Evolutionary conservation across 495 filamentous ascomycete species (phyloP), one percentile per base, ranked within the genome.

Genomic region (Neurospora africana): DNA sequence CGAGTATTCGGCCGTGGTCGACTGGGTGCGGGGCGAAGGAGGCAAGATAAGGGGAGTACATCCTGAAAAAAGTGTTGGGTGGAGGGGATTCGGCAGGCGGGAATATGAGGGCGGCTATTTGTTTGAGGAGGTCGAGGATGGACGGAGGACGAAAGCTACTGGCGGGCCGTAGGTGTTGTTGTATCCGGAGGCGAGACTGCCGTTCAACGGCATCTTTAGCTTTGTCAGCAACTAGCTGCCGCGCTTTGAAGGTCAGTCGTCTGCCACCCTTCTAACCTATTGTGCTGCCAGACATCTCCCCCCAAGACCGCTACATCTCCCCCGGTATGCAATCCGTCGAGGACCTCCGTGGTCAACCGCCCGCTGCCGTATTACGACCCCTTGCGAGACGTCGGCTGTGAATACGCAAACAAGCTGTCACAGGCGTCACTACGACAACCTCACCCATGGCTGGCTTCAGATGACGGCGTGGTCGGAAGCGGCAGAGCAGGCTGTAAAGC

Each of bases 141-240:
- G 77, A 80, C 47, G 53, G 76, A 27, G 77, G 76, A 0, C 74
- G 72, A 39, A 70, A 73, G 69, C 70, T 76, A 0, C 37, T 81
- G 10, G 72, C 71, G 0, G 80, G 75, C n/a, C n/a, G 0, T 77
- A 81, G 69, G 71, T 84, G 4, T 68, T 82, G 39, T 69, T 84
- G 15, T 83, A 83, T 41, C 81, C 81, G 0, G 78, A 81, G 68
- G 77, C 81, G 4, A 70, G 79, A 3, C 35, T 83, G 3, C 80
- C 81, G 0, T 83, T 83, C 72, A 80, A 83, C 67, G 82, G 79
- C 23, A 81, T 83, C 35, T 82, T 82, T 69, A 71, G 70, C 39
- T 83, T 82, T 72, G 79, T 77, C 13, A 74, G 79, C 40, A 76
- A 82, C 44, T 83, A 82, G 43, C 73, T 83, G 11, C 78, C 81